These are phyloP conservation scores for Beta macrorhiza DNA, from an alignment of 179 eudicot genomes.

Conservation along the genomic window DNA sequence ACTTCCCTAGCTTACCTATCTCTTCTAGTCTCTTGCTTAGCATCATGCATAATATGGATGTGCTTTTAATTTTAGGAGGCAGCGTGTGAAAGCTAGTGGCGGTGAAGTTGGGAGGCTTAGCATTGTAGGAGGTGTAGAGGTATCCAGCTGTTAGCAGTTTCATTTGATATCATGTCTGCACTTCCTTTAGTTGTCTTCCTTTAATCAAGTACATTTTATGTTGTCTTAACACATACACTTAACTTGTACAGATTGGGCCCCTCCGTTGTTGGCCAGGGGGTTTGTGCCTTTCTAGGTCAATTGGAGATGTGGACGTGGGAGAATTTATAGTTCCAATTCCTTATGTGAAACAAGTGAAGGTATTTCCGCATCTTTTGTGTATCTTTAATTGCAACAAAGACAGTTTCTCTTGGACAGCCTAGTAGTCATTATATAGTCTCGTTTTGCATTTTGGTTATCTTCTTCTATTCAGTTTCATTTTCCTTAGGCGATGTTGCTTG, in stretches of 20 bases:
- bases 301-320: constrained; percentile 92
- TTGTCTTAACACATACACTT: constrained; percentile 2
- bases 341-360: constrained; percentile 87
- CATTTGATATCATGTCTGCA: neutral
- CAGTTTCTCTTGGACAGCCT: neutral
- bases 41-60: neutral
- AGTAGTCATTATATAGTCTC: neutral
- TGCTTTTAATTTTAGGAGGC: constrained; percentile 51
- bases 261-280: constrained; percentile 97
- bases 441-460: neutral
- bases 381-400: neutral
- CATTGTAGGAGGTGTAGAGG: constrained; percentile 72
- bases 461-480: neutral
- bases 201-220: neutral
- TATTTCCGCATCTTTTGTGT: constrained; percentile 21
- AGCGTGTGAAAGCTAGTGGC: constrained; percentile 78
- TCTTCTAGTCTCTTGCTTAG: constrained; percentile 11
- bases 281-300: constrained; percentile 88
- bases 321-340: constrained; percentile 87
- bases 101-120: constrained; percentile 92
- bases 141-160: constrained; percentile 16
- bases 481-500: neutral
- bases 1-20: constrained; percentile 5
- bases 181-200: neutral
- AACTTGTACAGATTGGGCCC: constrained; percentile 65